Base-by-base conservation (phyloP, 2,329 filamentous ascomycete species). In the Fusarium robinianum region DNA sequence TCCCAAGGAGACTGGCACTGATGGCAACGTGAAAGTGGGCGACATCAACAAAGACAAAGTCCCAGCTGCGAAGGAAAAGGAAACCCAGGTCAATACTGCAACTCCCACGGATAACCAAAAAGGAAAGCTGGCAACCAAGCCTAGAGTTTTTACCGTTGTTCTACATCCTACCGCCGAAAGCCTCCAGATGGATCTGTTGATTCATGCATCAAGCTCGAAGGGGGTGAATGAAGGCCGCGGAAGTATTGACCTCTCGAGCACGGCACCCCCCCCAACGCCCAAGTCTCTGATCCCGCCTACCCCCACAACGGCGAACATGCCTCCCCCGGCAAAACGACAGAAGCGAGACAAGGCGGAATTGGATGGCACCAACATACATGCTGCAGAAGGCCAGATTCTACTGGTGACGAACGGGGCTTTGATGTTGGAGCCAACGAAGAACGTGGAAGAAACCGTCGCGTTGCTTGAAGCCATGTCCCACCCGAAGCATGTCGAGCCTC, bases 101-200 rank as follows among this genome's bases (percentile, higher is more conserved):
- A 74, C 78, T 4, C 74, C 77, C 8, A 74, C 70, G 38, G 76
- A 80, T 24, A 66, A 62, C 2, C 70, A 73, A 30, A 65, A 61
- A n/a, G 38, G 33, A 6, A 65, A 62, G 16, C 19, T 38, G 3
- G 41, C 53, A 6, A 42, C 72, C 3, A 87, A 88, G 51, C 80
- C 84, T 3, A 85, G 78, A 51, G 72, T 92, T 10, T 83, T 77
- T 53, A 96, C 90, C 0, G 78, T 88, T 3, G 92, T 97, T 5
- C 77, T 99, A 11, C 88, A 90, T 48, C 90, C 92, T 3, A 97
- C 94, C 1, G 74, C 82, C 3, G 80, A 90, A 54, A 90, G 84
- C 14, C 71, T 88, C 34, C 79, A 90, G 46, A 79, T 80, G 37
- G 92, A 97, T 63, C 75, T 96, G 34, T 76, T 83, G 27, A 77